Percentiles rank a stretch among this genome's conserved stretches.
phyloP scores from a whole-genome alignment of 306 rosid species.

The Quercus variabilis region DNA sequence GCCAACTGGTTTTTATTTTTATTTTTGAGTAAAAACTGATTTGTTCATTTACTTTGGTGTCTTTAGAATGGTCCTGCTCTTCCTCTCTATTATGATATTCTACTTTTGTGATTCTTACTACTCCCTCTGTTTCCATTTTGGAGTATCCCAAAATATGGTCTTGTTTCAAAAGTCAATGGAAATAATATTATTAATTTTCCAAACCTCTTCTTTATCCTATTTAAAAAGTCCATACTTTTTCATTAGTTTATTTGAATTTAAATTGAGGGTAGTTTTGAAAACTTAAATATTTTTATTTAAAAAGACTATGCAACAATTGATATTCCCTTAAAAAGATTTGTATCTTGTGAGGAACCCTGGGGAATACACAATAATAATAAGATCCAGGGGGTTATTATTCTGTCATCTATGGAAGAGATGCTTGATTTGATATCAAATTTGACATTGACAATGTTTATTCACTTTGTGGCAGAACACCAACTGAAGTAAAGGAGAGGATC shows the following conservation, averaged over 20 bases:
- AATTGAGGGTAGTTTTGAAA: too few species aligned
- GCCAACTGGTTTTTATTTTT: not conserved
- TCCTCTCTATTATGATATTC: not conserved
- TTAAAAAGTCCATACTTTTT: too few species aligned
- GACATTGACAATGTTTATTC: not conserved
- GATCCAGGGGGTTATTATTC: not conserved
- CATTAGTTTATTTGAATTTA: too few species aligned
- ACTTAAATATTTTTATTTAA: too few species aligned
- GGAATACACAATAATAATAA: not conserved
- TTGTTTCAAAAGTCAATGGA: too few species aligned
- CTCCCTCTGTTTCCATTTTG: too few species aligned
- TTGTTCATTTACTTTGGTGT: not conserved
- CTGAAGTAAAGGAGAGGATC: slow-evolving; percentile 88
- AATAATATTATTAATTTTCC: too few species aligned
- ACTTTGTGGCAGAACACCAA: slow-evolving; percentile 68
- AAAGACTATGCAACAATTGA: too few species aligned
- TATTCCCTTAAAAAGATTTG: too few species aligned
- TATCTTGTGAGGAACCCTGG: not conserved
- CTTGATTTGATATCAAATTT: slow-evolving; percentile 8
- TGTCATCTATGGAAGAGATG: not conserved
- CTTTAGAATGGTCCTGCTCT: not conserved
- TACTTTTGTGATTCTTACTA: not conserved
- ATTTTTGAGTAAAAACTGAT: not conserved
- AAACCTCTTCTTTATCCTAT: too few species aligned
- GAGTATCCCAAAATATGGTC: too few species aligned